Evolutionary conservation across 345 rosid genomes (phyloP), one percentile per base, ranked within the genome.

Genomic region (Populus tremula): DNA sequence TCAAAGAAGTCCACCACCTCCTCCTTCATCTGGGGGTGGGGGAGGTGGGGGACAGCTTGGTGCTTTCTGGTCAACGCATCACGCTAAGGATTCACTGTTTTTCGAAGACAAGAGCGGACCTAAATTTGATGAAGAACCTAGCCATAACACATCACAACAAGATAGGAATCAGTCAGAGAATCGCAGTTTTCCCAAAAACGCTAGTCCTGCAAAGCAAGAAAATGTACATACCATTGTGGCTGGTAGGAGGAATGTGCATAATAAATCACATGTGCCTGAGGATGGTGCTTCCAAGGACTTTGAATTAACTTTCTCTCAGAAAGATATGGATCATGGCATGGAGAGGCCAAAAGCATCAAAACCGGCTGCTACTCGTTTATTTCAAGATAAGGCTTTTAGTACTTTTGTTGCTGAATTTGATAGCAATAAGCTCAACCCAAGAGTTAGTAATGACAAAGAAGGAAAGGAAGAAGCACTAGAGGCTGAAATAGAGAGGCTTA

Each of bases 1-100:
- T 80, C 89, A 75, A n/a, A 92, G 94, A 91, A 92, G 91, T 84
- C 90, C 98, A 3, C 94, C 98, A 8, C 87, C 94, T 7, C 92
- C 89, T 5, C 96, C 94, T 72, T 80, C 86, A 76, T 77, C 83
- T 36, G 84, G 78, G 47, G 82, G 75, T 36, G 87, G 84, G 75
- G 91, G 81, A 80, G 79, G 84, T 85, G 89, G 82, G n/a, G 93
- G 87, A 53, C 88, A 85, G 47, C 90, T 91, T 27, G 99, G 99
- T 79, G 96, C 94, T 80, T 96, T 96, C 84, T 96, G 99, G 99
- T 87, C 96, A 35, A 90, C 92, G 65, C 93, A 87, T 78, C 96
- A 92, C 54, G 99, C 97, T 16, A 84, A 85, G 75, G 85, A 84
- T 56, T 85, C 97, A 3, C 76, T 81, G 76, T 41, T 80, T 80